Conservation (phyloP, 2,329 filamentous ascomycete genomes). For the Lachnellula subtilissima region DNA sequence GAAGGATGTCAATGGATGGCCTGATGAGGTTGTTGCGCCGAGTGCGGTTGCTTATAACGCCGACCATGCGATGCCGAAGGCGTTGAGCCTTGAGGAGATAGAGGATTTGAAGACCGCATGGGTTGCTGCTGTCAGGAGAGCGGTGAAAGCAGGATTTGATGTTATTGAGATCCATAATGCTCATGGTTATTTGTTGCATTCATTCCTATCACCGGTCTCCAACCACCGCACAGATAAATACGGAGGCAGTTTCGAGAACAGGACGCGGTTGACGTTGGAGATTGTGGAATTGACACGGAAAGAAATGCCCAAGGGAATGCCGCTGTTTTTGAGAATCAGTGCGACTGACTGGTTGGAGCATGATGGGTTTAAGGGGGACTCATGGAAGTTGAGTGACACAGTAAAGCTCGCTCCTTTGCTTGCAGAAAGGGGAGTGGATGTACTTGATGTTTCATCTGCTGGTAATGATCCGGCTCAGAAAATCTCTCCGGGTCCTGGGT, state of each 20-base stretch:
- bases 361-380: constrained; percentile 48
- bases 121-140: constrained; percentile 51
- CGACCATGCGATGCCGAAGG: constrained; percentile 57
- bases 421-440: constrained; percentile 63
- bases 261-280: constrained; percentile 63
- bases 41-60: constrained; percentile 55
- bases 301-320: constrained; percentile 62
- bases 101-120: constrained; percentile 58
- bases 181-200: constrained; percentile 71
- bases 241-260: constrained; percentile 68
- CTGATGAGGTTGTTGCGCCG: constrained; percentile 48
- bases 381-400: constrained; percentile 64
- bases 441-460: constrained; percentile 68
- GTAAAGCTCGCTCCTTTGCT: constrained; percentile 58
- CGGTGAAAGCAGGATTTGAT: constrained; percentile 64
- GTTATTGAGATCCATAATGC: constrained; percentile 76
- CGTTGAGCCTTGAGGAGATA: constrained; percentile 66
- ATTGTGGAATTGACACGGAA: constrained; percentile 57
- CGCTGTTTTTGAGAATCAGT: constrained; percentile 68
- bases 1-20: constrained; percentile 51
- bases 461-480: constrained; percentile 59
- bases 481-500: constrained; percentile 55
- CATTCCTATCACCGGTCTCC: constrained; percentile 64
- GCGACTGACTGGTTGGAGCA: constrained; percentile 72
- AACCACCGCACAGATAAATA: constrained; percentile 67